Evolutionary conservation across 2,329 filamentous ascomycete species (phyloP).

Genomic region (Colletotrichum ledebouriae): DNA sequence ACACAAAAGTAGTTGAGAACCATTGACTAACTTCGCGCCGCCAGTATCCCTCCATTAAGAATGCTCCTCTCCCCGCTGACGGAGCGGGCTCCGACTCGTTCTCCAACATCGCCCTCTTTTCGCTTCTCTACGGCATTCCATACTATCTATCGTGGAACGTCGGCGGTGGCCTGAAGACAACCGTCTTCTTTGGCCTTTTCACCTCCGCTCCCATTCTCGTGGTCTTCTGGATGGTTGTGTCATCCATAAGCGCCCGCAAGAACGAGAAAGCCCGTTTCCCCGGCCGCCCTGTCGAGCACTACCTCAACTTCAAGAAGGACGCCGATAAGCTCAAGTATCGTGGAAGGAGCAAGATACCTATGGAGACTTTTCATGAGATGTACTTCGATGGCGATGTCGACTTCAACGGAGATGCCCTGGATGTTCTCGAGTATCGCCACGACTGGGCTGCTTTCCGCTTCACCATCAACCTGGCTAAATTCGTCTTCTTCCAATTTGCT

Average conservation of each 20-base stretch:
- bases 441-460: slow-evolving; percentile 92
- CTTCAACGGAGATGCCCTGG: slow-evolving; percentile 86
- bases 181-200: slow-evolving; percentile 82
- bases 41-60: slow-evolving; percentile 86
- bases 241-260: slow-evolving; percentile 80
- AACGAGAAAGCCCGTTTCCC: slow-evolving; percentile 86
- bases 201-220: slow-evolving; percentile 80
- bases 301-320: slow-evolving; percentile 77
- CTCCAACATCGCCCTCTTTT: slow-evolving; percentile 79
- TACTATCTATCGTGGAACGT: slow-evolving; percentile 82
- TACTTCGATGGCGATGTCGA: slow-evolving; percentile 90
- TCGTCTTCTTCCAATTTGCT: slow-evolving; percentile 82
- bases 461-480: slow-evolving; percentile 81
- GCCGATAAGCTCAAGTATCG: slow-evolving; percentile 69
- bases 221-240: slow-evolving; percentile 81
- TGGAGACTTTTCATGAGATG: slow-evolving; percentile 91
- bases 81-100: slow-evolving; percentile 81
- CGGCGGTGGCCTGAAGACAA: slow-evolving; percentile 83
- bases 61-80: slow-evolving; percentile 87
- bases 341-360: slow-evolving; percentile 79
- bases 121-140: slow-evolving; percentile 75
- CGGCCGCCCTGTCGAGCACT: slow-evolving; percentile 84
- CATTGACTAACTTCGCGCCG: not conserved
- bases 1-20: too few relatives aligned
- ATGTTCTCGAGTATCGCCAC: slow-evolving; percentile 86